These are phyloP conservation scores for Xylaria sp. DNA, from an alignment of 2,329 filamentous ascomycete species.

Conservation along the genomic window DNA sequence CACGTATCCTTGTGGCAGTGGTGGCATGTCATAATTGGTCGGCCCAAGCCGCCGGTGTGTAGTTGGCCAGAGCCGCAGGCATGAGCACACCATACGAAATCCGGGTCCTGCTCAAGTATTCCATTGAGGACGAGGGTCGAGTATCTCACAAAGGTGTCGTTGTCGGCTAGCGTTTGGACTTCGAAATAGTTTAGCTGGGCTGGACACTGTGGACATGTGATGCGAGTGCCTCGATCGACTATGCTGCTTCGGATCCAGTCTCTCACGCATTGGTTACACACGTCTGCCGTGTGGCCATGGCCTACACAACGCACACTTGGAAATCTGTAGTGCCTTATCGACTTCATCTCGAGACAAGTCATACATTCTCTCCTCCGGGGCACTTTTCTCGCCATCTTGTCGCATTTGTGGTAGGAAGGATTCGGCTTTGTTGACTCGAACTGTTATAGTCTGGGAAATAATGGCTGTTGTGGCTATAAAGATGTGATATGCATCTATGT, in stretches of 20 bases:
- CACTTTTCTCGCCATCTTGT: background rate
- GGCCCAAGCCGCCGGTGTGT: background rate
- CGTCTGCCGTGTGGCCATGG: background rate
- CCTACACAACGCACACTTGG: background rate
- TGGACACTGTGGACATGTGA: constrained; percentile 21
- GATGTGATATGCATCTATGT: background rate
- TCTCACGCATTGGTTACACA: constrained; percentile 7
- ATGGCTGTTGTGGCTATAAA: background rate
- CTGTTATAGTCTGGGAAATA: background rate
- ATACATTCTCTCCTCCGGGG: background rate
- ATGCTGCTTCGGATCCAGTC: constrained; percentile 13
- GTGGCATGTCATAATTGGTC: constrained; percentile 11
- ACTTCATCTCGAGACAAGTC: constrained; percentile 7
- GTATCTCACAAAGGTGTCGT: background rate
- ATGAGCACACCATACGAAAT: constrained; percentile 29
- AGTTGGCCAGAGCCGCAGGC: constrained; percentile 29
- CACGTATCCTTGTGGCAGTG: constrained; percentile 11
- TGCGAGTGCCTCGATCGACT: background rate
- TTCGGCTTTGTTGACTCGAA: background rate
- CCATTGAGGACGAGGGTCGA: background rate
- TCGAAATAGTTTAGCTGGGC: background rate
- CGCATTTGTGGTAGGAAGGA: background rate
- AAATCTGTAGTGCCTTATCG: background rate
- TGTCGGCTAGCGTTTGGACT: background rate
- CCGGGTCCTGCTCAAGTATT: background rate